Percentiles rank a stretch among this genome's conserved stretches.
These are phyloP conservation scores for Globisporangium nodosum DNA, from an alignment of 352 stramenopile genomes.

Conservation along the genomic window DNA sequence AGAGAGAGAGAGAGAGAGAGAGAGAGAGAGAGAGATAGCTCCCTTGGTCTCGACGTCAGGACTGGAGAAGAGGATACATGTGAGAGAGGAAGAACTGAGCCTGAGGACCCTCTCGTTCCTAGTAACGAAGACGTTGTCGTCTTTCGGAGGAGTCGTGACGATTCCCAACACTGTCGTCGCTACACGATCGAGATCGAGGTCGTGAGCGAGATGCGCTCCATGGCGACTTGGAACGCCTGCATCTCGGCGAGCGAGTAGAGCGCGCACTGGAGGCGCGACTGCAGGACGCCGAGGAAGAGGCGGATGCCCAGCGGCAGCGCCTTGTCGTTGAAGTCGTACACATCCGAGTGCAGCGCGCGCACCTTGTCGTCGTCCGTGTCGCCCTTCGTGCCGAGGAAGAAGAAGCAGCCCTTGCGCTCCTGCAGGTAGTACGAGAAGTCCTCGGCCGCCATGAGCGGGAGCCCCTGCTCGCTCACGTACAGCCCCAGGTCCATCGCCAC, in stretches of 20 bases:
- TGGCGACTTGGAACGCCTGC: constrained; percentile 70
- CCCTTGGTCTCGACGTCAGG: too few species aligned
- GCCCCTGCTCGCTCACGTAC: constrained; percentile 71
- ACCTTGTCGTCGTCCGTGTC: constrained; percentile 43
- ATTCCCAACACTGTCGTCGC: neutral
- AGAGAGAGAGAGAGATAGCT: too few species aligned
- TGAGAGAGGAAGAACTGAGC: too few species aligned
- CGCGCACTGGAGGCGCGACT: constrained; percentile 59
- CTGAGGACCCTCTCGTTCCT: too few species aligned
- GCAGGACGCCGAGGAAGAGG: constrained; percentile 67
- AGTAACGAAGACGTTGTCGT: too few species aligned
- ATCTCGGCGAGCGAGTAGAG: constrained; percentile 66
- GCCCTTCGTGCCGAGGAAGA: constrained; percentile 81
- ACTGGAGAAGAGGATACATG: too few species aligned
- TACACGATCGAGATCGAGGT: constrained; percentile 32
- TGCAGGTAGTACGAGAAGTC: constrained; percentile 92
- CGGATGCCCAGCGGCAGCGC: constrained; percentile 76
- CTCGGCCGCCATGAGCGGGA: constrained; percentile 92
- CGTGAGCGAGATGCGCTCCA: constrained; percentile 58
- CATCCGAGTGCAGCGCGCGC: constrained; percentile 69
- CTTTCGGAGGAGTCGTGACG: too few species aligned
- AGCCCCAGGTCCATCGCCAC: constrained; percentile 64
- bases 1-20: too few species aligned
- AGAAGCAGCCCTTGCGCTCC: constrained; percentile 80
- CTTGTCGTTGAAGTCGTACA: constrained; percentile 86